Evolutionary conservation across 768 basidiomycete genomes (phyloP).

Genomic region (Hypsizygus marmoreus): DNA sequence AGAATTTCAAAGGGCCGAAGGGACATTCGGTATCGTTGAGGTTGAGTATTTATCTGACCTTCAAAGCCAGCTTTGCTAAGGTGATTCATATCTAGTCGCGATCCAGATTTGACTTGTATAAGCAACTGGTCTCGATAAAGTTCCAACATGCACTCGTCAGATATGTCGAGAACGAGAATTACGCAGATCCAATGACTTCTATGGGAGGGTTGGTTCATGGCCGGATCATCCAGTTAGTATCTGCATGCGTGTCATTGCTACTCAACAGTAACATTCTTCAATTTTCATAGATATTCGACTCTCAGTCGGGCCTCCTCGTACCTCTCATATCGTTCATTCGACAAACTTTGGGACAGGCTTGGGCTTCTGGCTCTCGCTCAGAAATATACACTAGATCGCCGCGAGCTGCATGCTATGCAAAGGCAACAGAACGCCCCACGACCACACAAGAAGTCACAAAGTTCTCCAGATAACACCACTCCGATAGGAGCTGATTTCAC

Average conservation of each 20-base stretch:
- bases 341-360: slow-evolving; percentile 58
- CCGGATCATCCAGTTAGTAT: slow-evolving; percentile 49
- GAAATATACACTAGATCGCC: slow-evolving; percentile 35
- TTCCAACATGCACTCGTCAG: slow-evolving; percentile 67
- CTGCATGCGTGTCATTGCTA: too few relatives aligned
- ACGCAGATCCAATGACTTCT: slow-evolving; percentile 62
- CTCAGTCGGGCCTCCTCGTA: slow-evolving; percentile 32
- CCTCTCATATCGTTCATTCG: slow-evolving; percentile 40
- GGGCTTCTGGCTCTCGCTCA: slow-evolving; percentile 42
- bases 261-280: too few relatives aligned
- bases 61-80: not conserved
- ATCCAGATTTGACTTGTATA: slow-evolving; percentile 82
- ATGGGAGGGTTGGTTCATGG: slow-evolving; percentile 66
- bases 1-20: slow-evolving; percentile 77
- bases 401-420: slow-evolving; percentile 28
- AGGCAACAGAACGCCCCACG: slow-evolving; percentile 11
- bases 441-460: slow-evolving; percentile 25
- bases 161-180: slow-evolving; percentile 76
- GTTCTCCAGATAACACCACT: slow-evolving; percentile 53
- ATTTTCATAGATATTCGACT: slow-evolving; percentile 31
- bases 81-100: slow-evolving; percentile 58
- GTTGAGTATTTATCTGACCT: slow-evolving; percentile 42
- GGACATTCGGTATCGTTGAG: slow-evolving; percentile 77
- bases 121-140: slow-evolving; percentile 71
- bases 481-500: slow-evolving; percentile 57